Conservation (phyloP, 2,329 filamentous ascomycete genomes). For the Dryadomyces quercivorus region DNA sequence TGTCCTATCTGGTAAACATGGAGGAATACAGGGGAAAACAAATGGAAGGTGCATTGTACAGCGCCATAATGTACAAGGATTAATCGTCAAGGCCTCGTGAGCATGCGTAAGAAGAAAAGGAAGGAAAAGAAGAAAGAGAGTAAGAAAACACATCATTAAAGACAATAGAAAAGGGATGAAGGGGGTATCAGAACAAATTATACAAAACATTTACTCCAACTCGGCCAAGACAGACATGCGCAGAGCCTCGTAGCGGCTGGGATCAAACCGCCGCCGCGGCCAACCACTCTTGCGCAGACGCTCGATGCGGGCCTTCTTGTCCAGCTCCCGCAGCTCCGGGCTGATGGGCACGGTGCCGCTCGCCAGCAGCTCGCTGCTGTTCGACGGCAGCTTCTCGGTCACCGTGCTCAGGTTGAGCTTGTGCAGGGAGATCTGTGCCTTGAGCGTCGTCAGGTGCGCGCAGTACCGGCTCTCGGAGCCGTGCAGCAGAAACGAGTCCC, state of each 20-base stretch:
- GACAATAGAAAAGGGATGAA: too few relatives aligned
- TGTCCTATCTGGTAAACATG: too few relatives aligned
- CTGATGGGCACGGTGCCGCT: constrained; percentile 13
- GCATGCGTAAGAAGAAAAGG: neutral
- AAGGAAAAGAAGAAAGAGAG: neutral
- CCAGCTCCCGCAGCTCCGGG: constrained; percentile 25
- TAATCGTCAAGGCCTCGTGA: neutral
- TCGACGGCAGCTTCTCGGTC: constrained; percentile 16
- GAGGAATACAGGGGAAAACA: neutral
- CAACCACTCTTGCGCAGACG: constrained; percentile 40
- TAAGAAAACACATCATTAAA: neutral
- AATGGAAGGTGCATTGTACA: neutral
- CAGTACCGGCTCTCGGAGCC: constrained; percentile 36
- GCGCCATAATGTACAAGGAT: neutral
- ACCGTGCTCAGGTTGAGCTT: constrained; percentile 32
- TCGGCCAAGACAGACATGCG: constrained; percentile 39
- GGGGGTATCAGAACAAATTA: neutral
- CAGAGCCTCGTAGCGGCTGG: constrained; percentile 37
- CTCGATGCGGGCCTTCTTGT: constrained; percentile 40
- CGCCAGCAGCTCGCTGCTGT: neutral
- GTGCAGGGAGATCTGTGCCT: constrained; percentile 36
- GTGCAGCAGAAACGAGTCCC: constrained; percentile 24
- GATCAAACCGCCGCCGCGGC: constrained; percentile 43
- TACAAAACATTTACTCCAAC: constrained; percentile 19
- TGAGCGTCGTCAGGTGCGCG: constrained; percentile 33